A percentile compares a stretch with the other conserved stretches of the same genome.
Evolutionary conservation across 345 rosid species (phyloP).

Genomic region (Fremontodendron californicum): DNA sequence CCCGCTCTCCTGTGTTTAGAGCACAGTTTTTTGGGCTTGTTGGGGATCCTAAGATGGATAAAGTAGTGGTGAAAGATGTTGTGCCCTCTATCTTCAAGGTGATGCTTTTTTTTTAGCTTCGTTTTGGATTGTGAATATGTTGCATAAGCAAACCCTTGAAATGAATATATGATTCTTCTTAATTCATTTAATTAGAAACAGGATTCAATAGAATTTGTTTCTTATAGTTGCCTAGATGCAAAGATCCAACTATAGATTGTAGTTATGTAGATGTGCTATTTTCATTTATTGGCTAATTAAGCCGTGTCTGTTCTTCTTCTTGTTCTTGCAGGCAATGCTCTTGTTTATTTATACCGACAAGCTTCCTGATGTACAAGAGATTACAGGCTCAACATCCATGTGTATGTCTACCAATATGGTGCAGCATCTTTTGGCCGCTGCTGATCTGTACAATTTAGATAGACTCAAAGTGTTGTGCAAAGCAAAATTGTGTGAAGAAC

Average conservation of each 20-base stretch:
- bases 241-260: too few relatives aligned
- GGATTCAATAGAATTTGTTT: neutral
- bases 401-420: conserved; percentile 67
- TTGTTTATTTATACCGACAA: conserved; percentile 74
- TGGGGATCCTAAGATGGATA: conserved; percentile 56
- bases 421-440: conserved; percentile 86
- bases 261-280: neutral
- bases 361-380: conserved; percentile 71
- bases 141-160: neutral
- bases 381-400: conserved; percentile 57
- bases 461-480: conserved; percentile 75
- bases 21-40: conserved; percentile 91
- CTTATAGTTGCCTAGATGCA: neutral
- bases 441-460: conserved; percentile 84
- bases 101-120: conserved; percentile 18
- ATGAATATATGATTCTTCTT: neutral
- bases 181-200: neutral
- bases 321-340: conserved; percentile 73
- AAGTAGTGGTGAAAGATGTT: conserved; percentile 59
- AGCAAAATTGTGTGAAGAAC: conserved; percentile 72
- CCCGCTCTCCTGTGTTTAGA: conserved; percentile 90
- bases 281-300: neutral
- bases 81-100: conserved; percentile 90
- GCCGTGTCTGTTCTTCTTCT: neutral
- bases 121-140: neutral